A percentile compares a stretch with the other conserved stretches of the same genome.
phyloP scores from a whole-genome alignment of 371 early-diverging fungal genomes.

The Actinomortierella ambigua region DNA sequence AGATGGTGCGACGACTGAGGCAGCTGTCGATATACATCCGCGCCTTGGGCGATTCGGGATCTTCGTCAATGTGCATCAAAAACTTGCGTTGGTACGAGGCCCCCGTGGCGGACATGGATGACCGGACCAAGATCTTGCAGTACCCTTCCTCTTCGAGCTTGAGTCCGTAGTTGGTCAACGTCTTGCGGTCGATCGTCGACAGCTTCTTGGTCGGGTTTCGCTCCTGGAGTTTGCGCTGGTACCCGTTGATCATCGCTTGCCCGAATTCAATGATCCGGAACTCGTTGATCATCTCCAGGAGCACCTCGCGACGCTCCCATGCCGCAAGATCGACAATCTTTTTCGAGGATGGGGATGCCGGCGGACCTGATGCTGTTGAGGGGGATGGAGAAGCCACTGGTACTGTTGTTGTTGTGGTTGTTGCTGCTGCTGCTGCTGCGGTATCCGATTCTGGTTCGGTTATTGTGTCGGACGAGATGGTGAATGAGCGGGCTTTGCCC shows the following conservation, averaged over 20 bases:
- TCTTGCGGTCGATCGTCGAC: slow-evolving; percentile 31
- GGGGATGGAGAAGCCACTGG: too few relatives aligned
- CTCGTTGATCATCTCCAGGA: slow-evolving; percentile 25
- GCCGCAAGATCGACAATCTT: slow-evolving; percentile 4
- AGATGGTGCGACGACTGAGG: slow-evolving; percentile 20
- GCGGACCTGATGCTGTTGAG: too few relatives aligned
- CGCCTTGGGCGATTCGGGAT: slow-evolving; percentile 26
- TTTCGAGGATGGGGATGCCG: too few relatives aligned
- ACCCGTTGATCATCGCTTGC: slow-evolving; percentile 20
- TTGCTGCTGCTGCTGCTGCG: too few relatives aligned
- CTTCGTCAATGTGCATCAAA: slow-evolving; percentile 19
- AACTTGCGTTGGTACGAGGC: slow-evolving; percentile 18
- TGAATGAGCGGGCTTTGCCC: too few relatives aligned
- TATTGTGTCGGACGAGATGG: too few relatives aligned
- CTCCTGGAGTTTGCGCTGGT: slow-evolving; percentile 19
- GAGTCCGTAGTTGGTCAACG: slow-evolving; percentile 19
- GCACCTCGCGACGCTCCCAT: slow-evolving; percentile 22
- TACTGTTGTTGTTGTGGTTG: too few relatives aligned
- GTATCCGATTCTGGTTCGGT: too few relatives aligned
- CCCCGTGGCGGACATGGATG: slow-evolving; percentile 1
- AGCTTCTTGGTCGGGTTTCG: slow-evolving; percentile 17
- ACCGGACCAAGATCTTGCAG: slow-evolving; percentile 10
- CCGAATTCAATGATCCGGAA: slow-evolving; percentile 29
- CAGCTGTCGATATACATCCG: slow-evolving; percentile 26
- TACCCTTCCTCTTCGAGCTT: slow-evolving; percentile 28